These are phyloP conservation scores for Ogataea paradorogensis DNA, from an alignment of 805 yeast species.

Conservation along the genomic window DNA sequence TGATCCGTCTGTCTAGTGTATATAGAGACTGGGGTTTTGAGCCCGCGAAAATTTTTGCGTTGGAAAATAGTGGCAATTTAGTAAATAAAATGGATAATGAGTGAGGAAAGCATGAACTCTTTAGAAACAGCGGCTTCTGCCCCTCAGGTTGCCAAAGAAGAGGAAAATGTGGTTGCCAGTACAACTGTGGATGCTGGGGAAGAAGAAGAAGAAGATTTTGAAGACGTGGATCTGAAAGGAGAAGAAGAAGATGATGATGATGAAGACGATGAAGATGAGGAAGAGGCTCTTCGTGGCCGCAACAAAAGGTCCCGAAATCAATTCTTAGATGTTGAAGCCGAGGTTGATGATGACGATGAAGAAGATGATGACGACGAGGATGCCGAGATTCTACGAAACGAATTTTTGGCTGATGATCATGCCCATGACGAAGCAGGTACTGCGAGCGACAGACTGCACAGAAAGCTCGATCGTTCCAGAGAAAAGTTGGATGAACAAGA, in stretches of 20 bases:
- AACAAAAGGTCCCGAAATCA: constrained; percentile 64
- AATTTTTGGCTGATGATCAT: constrained; percentile 75
- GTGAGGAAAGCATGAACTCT: constrained; percentile 5
- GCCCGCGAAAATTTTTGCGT: constrained; percentile 15
- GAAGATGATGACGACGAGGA: constrained; percentile 92
- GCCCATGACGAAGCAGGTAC: constrained; percentile 53
- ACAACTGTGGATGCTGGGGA: not conserved
- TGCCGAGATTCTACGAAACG: constrained; percentile 82
- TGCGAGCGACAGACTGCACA: constrained; percentile 69
- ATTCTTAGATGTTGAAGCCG: constrained; percentile 97
- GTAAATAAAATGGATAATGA: constrained; percentile 10
- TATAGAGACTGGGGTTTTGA: constrained; percentile 8
- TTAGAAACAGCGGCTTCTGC: not conserved
- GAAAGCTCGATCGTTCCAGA: constrained; percentile 80
- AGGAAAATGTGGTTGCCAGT: too few species aligned
- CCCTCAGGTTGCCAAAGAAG: not conserved
- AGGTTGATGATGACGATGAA: constrained; percentile 96
- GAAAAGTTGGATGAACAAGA: constrained; percentile 90
- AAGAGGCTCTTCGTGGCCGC: constrained; percentile 41
- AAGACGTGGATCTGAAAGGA: constrained; percentile 23
- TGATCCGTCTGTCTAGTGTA: not conserved
- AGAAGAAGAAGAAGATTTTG: constrained; percentile 4
- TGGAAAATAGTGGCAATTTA: constrained; percentile 10
- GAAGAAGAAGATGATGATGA: constrained; percentile 27
- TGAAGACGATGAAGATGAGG: constrained; percentile 32